These are phyloP conservation scores for Apocynum venetum DNA, from an alignment of 257 asterid species.

Conservation along the genomic window DNA sequence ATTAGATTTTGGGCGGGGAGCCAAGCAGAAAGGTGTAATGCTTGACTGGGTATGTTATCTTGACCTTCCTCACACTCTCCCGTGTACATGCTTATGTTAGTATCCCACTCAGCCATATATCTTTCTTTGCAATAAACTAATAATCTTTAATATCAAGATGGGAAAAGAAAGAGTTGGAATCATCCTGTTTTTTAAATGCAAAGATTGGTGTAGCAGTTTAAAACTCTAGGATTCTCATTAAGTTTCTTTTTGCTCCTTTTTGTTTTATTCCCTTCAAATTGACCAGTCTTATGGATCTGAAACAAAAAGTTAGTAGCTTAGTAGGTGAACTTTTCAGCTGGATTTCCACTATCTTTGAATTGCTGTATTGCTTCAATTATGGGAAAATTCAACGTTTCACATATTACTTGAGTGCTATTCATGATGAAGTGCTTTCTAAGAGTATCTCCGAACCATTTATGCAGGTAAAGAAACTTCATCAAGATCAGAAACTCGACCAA, in stretches of 20 bases:
- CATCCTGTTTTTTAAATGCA: too few species aligned
- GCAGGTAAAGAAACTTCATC: slow-evolving; percentile 82
- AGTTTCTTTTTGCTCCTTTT: background rate
- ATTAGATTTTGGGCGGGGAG: slow-evolving; percentile 74
- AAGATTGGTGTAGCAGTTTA: too few species aligned
- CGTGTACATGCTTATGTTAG: background rate
- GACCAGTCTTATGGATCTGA: background rate
- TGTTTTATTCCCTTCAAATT: background rate
- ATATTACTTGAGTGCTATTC: background rate
- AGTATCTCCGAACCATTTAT: background rate
- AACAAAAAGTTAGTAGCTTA: background rate
- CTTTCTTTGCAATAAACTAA: too few species aligned
- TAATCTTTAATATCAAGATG: too few species aligned
- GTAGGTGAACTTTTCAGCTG: too few species aligned
- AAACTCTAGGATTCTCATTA: background rate
- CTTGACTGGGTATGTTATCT: slow-evolving; percentile 63
- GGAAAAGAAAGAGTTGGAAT: too few species aligned
- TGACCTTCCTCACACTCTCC: background rate
- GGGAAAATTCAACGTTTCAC: background rate
- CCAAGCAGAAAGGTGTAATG: slow-evolving; percentile 75
- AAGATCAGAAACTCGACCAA: slow-evolving; percentile 59
- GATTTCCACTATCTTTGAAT: background rate
- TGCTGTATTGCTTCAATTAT: background rate
- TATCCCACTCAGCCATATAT: background rate
- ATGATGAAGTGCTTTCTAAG: background rate